Evolutionary conservation across 768 basidiomycete species (phyloP), one percentile per base, ranked within the genome.

Genomic region (Floccularia luteovirens): DNA sequence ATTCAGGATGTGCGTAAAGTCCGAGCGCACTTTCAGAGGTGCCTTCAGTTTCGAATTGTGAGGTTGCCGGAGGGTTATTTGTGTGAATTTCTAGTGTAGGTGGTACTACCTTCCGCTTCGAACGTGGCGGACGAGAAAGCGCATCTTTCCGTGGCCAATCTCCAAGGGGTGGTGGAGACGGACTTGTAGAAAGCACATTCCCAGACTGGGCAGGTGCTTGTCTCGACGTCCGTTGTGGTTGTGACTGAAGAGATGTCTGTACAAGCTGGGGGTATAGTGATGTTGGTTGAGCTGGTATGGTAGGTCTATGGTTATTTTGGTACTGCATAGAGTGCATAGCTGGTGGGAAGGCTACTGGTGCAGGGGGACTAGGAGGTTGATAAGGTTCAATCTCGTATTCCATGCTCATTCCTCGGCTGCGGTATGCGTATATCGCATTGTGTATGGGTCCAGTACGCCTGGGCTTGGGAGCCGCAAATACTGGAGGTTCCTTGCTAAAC

Each of bases 71-170:
- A n/a, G n/a, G n/a, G n/a, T n/a, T n/a, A n/a, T n/a, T n/a, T n/a
- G n/a, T n/a, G n/a, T n/a, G n/a, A n/a, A n/a, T n/a, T n/a, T n/a
- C n/a, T n/a, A n/a, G n/a, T n/a, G n/a, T n/a, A n/a, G n/a, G n/a
- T n/a, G n/a, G n/a, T n/a, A n/a, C n/a, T n/a, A n/a, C n/a, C n/a
- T 58, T 58, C 47, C 55, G 54, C 43, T 63, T 62, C 22, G 47
- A 42, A 28, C 53, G 59, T 36, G 42, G 34, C 7, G 62, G 57
- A 32, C 53, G 61, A 13, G 59, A 51, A 17, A 63, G 51, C 11
- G 61, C 57, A 46, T 77, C 66, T 8, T 52, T 48, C 16, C 70
- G 68, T 25, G 76, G 79, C 77, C 79, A 79, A 24, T 72, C 57
- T 13, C 74, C 72, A 1, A 79, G 55, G 2, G 70, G 72, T 20